phyloP scores from a whole-genome alignment of 1,139 yeast genomes.

The Lodderomyces beijingensis region DNA sequence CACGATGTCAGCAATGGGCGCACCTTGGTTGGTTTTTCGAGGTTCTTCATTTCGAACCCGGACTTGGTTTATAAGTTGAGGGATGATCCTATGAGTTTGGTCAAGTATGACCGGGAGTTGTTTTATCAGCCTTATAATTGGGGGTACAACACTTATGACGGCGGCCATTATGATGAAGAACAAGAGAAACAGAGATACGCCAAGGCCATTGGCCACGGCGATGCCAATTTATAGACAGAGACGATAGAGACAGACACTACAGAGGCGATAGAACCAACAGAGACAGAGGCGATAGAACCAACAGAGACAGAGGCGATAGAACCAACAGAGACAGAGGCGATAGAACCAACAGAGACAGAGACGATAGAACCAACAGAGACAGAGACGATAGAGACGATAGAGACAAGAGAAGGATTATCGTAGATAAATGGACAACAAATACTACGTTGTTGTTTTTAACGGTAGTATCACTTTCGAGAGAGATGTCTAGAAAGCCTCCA shows the following conservation, averaged over 20 bases:
- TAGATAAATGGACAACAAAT: too few relatives aligned
- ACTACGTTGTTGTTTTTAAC: too few relatives aligned
- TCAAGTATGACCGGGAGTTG: slow-evolving; percentile 21
- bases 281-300: too few relatives aligned
- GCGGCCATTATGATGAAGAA: slow-evolving; percentile 15
- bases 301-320: too few relatives aligned
- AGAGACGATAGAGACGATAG: too few relatives aligned
- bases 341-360: too few relatives aligned
- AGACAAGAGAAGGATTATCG: too few relatives aligned
- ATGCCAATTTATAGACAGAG: slow-evolving; percentile 5
- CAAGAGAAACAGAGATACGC: slow-evolving; percentile 14
- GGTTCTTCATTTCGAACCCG: slow-evolving; percentile 50
- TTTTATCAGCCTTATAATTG: slow-evolving; percentile 21
- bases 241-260: background rate
- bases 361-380: too few relatives aligned
- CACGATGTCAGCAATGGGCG: slow-evolving; percentile 30
- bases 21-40: slow-evolving; percentile 42
- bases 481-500: too few relatives aligned
- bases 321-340: too few relatives aligned
- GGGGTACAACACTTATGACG: slow-evolving; percentile 24
- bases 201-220: slow-evolving; percentile 7
- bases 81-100: slow-evolving; percentile 34
- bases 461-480: too few relatives aligned
- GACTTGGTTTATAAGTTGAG: slow-evolving; percentile 45
- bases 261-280: too few relatives aligned